These are phyloP conservation scores for Cunninghamia lanceolata DNA, from an alignment of 75 land plant genomes.

Conservation along the genomic window DNA sequence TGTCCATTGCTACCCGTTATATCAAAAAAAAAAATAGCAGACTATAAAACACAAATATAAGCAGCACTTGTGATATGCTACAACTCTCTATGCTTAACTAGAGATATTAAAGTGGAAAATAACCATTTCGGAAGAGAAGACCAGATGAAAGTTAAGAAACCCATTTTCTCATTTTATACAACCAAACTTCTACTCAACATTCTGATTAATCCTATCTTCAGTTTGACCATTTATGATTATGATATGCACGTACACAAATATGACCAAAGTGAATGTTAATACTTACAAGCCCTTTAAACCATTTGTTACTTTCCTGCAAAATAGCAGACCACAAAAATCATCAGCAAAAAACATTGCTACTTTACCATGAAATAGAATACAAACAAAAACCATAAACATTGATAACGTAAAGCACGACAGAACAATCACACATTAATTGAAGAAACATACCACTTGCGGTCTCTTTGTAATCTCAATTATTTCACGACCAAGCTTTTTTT, in stretches of 20 bases:
- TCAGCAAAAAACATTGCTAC: not conserved
- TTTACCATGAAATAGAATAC: not conserved
- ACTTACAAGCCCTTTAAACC: slow-evolving; percentile 63
- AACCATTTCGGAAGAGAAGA: not conserved
- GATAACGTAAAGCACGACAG: not conserved
- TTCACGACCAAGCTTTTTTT: slow-evolving; percentile 3
- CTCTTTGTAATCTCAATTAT: slow-evolving; percentile 10
- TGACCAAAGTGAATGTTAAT: not conserved
- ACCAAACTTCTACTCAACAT: not conserved
- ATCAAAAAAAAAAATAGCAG: not conserved
- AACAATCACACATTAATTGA: not conserved
- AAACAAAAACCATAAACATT: not conserved
- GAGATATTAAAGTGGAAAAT: not conserved
- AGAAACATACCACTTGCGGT: slow-evolving; percentile 7
- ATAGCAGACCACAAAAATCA: not conserved
- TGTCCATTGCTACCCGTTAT: not conserved
- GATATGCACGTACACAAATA: not conserved
- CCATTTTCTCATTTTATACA: not conserved
- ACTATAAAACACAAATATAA: not conserved
- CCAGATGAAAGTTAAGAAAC: not conserved
- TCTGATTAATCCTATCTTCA: not conserved
- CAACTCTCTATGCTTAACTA: not conserved
- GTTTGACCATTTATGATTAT: not conserved
- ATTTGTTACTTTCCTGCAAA: slow-evolving; percentile 53
- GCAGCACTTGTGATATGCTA: not conserved